Evolutionary conservation across 2,329 filamentous ascomycete genomes (phyloP), one percentile per base, ranked within the genome.

Genomic region (Fusarium sp.): DNA sequence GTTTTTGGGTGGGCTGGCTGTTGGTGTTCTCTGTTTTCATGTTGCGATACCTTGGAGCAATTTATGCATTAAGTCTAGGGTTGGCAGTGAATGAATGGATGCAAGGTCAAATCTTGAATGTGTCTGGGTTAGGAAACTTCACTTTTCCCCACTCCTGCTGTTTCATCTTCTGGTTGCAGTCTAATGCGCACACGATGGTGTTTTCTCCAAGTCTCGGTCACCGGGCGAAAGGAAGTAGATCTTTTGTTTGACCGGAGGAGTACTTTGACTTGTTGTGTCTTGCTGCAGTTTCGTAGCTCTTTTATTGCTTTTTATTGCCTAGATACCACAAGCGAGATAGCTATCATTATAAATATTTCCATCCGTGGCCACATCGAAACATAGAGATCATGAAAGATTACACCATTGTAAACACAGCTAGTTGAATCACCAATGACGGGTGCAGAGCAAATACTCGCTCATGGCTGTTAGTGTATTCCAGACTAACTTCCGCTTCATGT

Each of bases 401-500:
- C 6, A 23, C 17, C 32, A 13, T 20, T 18, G 32, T 17, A 27
- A 52, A 38, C 33, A n/a, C n/a, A 41, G 40, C 23, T 18, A 26
- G 32, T n/a, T 14, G 23, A 8, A 57, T 76, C 59, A 94, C 91
- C 92, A 94, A 79, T 94, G 92, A 56, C 90, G 85, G 53, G 90
- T 88, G 71, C 88, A 88, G 6, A 94, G 78, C 23, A 94, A 77
- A 80, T 91, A 88, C 77, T 93, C 91, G 70, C 88, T 87, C 86
- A 91, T 90, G n/a, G 83, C 82, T 42, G 86, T 87, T 60, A 92
- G 80, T 59, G 91, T 83, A 49, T 88, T 87, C 84, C 92, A 94
- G 17, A 94, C 87, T 73, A 93, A 91, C 82, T 95, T 97, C 61
- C 94, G 86, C 84, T 96, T 97, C 83, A 97, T 87, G 9, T 93